Conservation (phyloP, 345 rosid species). For the Pistacia integerrima region DNA sequence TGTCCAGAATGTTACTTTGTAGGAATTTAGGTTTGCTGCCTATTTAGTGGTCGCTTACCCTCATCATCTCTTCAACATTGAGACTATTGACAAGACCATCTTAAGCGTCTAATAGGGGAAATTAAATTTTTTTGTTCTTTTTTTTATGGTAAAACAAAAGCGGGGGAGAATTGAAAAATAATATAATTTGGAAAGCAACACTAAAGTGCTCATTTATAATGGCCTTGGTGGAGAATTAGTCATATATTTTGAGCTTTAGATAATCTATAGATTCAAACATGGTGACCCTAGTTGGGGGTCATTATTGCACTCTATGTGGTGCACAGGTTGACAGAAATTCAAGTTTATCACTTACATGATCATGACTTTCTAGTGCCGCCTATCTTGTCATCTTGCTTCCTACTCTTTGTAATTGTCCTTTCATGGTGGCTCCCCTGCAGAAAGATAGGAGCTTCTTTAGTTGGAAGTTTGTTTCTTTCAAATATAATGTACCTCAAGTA, state of each 20-base stretch:
- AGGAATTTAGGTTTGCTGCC: background rate
- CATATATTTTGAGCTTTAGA: background rate
- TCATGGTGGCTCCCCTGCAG: conserved; percentile 15
- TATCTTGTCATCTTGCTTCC: conserved; percentile 15
- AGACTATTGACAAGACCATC: background rate
- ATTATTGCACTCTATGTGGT: conserved; percentile 24
- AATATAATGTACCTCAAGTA: background rate
- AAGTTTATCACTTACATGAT: conserved; percentile 24
- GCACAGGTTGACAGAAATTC: conserved; percentile 19
- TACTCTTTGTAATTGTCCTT: conserved; percentile 21
- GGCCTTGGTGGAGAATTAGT: background rate
- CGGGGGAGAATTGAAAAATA: background rate
- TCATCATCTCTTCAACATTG: background rate
- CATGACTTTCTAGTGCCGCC: conserved; percentile 1
- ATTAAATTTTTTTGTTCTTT: background rate
- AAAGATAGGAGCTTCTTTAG: conserved; percentile 17
- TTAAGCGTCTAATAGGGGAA: background rate
- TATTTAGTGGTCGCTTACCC: background rate
- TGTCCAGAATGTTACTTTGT: background rate
- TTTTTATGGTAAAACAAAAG: background rate
- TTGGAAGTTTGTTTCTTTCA: conserved; percentile 10
- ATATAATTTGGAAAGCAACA: background rate
- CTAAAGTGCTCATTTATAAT: background rate
- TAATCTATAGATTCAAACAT: conserved; percentile 6
- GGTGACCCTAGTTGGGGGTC: conserved; percentile 18